A percentile compares a stretch with the other conserved stretches of the same genome.
phyloP scores from a whole-genome alignment of 2,329 filamentous ascomycete species.

The Aspergillus proliferans region DNA sequence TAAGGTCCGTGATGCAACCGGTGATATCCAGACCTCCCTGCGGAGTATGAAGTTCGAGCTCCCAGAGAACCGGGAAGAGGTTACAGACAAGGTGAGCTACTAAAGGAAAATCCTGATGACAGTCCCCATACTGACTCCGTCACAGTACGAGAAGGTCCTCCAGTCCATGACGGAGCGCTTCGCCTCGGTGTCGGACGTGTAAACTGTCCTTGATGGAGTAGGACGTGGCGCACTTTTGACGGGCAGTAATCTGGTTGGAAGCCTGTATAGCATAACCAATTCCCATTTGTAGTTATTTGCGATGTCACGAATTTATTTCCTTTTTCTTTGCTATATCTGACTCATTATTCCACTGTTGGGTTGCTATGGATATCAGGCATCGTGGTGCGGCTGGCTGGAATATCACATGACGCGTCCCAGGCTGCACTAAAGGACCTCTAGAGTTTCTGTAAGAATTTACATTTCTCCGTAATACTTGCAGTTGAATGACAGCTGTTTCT shows the following conservation, averaged over 20 bases:
- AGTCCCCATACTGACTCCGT: constrained; percentile 34
- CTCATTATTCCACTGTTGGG: too few species aligned
- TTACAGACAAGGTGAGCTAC: constrained; percentile 70
- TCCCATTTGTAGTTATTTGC: constrained; percentile 29
- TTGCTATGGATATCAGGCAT: too few species aligned
- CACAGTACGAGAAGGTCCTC: constrained; percentile 81
- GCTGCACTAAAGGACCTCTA: too few species aligned
- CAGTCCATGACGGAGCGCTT: constrained; percentile 97
- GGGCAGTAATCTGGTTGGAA: neutral
- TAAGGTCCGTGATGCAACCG: constrained; percentile 86
- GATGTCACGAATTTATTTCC: neutral
- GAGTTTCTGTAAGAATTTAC: too few species aligned
- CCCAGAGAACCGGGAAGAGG: constrained; percentile 71
- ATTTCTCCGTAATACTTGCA: too few species aligned
- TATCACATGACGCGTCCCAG: too few species aligned
- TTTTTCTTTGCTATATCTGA: too few species aligned
- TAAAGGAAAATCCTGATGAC: constrained; percentile 1
- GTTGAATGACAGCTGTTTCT: too few species aligned
- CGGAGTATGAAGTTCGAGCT: constrained; percentile 96
- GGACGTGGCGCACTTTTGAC: neutral
- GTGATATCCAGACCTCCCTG: constrained; percentile 76
- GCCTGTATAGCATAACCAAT: constrained; percentile 29
- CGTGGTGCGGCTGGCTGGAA: too few species aligned
- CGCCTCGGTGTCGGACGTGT: constrained; percentile 92
- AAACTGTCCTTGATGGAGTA: constrained; percentile 28